Evolutionary conservation across 768 basidiomycete species (phyloP).

Genomic region (Paxillus rubicundulus): DNA sequence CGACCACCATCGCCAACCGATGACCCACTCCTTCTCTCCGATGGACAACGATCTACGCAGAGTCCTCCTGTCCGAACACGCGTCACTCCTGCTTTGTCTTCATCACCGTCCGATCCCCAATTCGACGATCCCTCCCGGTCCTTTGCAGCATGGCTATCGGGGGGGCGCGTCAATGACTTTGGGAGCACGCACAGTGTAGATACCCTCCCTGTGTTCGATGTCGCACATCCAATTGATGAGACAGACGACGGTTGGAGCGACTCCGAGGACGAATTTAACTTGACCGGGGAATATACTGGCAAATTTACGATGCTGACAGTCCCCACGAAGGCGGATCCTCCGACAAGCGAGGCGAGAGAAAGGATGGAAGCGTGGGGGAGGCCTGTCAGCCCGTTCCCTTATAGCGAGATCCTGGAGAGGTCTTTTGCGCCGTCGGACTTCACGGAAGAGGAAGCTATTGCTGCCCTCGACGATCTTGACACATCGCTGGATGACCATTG

Average conservation of each 20-base stretch:
- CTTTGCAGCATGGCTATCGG: conserved; percentile 24
- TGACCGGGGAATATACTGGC: conserved; percentile 66
- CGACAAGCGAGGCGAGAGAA: conserved; percentile 50
- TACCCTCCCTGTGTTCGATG: conserved; percentile 19
- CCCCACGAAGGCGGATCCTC: conserved; percentile 64
- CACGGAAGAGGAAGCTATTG: conserved; percentile 5
- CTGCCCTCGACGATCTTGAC: neutral
- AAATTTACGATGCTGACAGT: conserved; percentile 54
- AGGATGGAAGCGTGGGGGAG: conserved; percentile 63
- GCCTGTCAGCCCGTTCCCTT: conserved; percentile 68
- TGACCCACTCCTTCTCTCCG: conserved; percentile 66
- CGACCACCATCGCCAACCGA: conserved; percentile 75
- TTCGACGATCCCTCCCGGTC: conserved; percentile 3
- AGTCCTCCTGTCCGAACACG: conserved; percentile 29
- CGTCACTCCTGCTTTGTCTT: conserved; percentile 37
- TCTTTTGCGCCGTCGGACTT: conserved; percentile 18
- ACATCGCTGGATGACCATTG: neutral
- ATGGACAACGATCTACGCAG: conserved; percentile 34
- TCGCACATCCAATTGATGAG: conserved; percentile 2
- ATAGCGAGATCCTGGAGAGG: conserved; percentile 30
- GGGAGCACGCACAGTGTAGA: conserved; percentile 1
- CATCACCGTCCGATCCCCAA: conserved; percentile 26
- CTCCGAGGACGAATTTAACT: conserved; percentile 31
- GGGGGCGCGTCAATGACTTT: neutral
- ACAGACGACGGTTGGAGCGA: conserved; percentile 24